Evolutionary conservation across 225 moss, liverwort and hornwort genomes (phyloP), one percentile per base, ranked within the genome.

Genomic region (Rhytidiadelphus loreus): DNA sequence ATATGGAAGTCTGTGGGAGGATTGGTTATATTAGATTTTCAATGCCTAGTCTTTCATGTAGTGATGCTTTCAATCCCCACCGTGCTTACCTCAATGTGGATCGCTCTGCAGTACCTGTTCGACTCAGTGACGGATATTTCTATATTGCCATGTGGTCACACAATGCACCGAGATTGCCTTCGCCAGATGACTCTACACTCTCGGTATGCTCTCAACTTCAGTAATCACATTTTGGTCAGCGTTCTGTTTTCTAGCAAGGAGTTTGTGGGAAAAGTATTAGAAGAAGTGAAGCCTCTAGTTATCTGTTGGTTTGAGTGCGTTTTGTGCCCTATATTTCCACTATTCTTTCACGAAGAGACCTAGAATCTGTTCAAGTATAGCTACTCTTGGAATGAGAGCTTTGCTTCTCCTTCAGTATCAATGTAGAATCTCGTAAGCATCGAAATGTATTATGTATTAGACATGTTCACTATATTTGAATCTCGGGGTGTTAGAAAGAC

Each of bases 121-220:
- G 99, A 99, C 86, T 99, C 99, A 25, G 93, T 96, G 92, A 90
- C 93, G 92, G 91, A 92, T 85, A 96, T 99, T 46, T 94, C 94
- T 61, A 95, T 99, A 44, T 92, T 99, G 89, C 95, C 88, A 48
- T 99, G 99, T 88, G 99, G 99, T 58, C 99, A 99, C 88, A 99
- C 99, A 29, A 97, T 99, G 94, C 99, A 99, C 86, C 88, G 92
- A 87, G 93, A 91, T 68, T 99, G 99, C 87, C 91, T 96, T 43
- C 89, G 86, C 76, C 95, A 96, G 90, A 99, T 99, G 99, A 97
- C 91, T 83, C 91, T 76, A 37, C 97, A 97, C 70, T 91, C 93
- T 75, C 95, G 96, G 99, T 98, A 91, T 89, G 90, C 90, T 84
- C 59, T 83, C 74, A 61, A 66, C 70, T 77, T 39, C 11, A 65